Evolutionary conservation across 805 yeast genomes (phyloP), one percentile per base, ranked within the genome.

Genomic region (Hanseniaspora hatyaiensis): DNA sequence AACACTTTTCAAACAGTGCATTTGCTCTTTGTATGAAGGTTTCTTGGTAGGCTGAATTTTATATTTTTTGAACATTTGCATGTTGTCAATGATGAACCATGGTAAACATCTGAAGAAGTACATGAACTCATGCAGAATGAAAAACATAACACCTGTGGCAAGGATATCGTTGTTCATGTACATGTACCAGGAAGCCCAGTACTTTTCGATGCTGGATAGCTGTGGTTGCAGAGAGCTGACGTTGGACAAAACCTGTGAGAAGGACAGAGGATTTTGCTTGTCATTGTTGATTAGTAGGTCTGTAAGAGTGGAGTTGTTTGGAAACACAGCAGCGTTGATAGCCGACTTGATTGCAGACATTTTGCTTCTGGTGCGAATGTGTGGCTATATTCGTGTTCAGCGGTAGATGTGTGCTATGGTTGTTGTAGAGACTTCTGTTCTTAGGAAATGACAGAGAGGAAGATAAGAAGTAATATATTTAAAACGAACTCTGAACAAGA

Each of bases 91-190:
- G 53, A 89, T 73, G 63, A 76, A 75, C 96, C 96, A 89, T 18
- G 97, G 97, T 54, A 89, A 59, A 59, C 88, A 82, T 62, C 97
- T 77, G 46, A 89, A 92, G 62, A 92, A 89, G 67, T 89, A 89
- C 74, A 84, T 75, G 45, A 82, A 54, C 66, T 89, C 98, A 65
- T 89, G 98, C 49, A 85, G 68, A 34, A 73, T 58, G 63, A 89
- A 85, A 59, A 87, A 80, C 63, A 89, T 66, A 39, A 87, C 63
- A 4, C 97, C 98, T 1, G 97, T 89, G 45, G 97, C 96, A 52
- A 89, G 71, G 29, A 82, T 71, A 65, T 89, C 98, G 64, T 89
- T 89, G 56, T 77, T 74, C 73, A 87, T 74, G 66, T 78, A 87
- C 51, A 77, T 69, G 68, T 87, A 89, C 77, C 84, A 89, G 19